These are phyloP conservation scores for Daucus carota DNA, from an alignment of 129 eudicot genomes.

Conservation along the genomic window DH1_v3.0 NC_030385.2:9613001-9613500, in stretches of 20 bases:
- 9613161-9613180: neutral
- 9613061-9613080: too few species aligned
- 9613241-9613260: neutral
- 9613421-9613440: neutral
- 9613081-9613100: too few species aligned
- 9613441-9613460: neutral
- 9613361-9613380: neutral
- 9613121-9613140: neutral
- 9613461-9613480: constrained; percentile 62
- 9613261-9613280: neutral
- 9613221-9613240: neutral
- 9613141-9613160: neutral
- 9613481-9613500: constrained; percentile 85
- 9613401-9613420: neutral
- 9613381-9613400: neutral
- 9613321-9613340: neutral
- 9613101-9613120: too few species aligned
- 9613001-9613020: too few species aligned
- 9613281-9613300: neutral
- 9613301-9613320: neutral
- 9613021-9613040: too few species aligned
- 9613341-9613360: neutral
- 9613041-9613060: too few species aligned
- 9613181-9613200: neutral
- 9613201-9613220: neutral